A percentile compares a stretch with the other conserved stretches of the same genome.
Conservation (phyloP, 2,329 filamentous ascomycete genomes). For the Purpureocillium lavendulum region DNA sequence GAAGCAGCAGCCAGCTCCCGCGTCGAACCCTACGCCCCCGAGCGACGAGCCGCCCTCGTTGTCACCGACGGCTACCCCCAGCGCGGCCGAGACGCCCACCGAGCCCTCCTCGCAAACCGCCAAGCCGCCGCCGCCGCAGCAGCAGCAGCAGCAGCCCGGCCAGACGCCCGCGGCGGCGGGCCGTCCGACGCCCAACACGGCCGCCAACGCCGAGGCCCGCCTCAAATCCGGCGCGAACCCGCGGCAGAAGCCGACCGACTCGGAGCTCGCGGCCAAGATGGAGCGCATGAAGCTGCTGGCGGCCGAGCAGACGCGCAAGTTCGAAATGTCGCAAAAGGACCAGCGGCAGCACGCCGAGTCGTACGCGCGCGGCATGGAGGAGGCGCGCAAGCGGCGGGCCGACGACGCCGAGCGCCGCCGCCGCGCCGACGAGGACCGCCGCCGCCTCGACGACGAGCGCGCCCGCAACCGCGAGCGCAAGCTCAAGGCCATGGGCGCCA, state of each 20-base stretch:
- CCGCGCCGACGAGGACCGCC: slow-evolving; percentile 42
- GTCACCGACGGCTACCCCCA: too few species aligned
- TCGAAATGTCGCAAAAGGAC: slow-evolving; percentile 49
- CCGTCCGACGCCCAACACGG: slow-evolving; percentile 15
- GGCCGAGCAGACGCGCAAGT: slow-evolving; percentile 50
- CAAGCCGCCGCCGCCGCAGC: slow-evolving; percentile 20
- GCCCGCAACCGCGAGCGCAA: slow-evolving; percentile 53
- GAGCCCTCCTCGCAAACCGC: slow-evolving; percentile 14
- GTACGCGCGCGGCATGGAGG: slow-evolving; percentile 47
- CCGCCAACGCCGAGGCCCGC: slow-evolving; percentile 31
- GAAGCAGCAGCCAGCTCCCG: not conserved
- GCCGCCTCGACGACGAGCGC: slow-evolving; percentile 49
- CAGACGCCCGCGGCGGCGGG: slow-evolving; percentile 8
- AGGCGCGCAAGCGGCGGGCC: slow-evolving; percentile 40
- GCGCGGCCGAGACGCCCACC: too few species aligned
- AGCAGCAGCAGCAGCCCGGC: too few species aligned
- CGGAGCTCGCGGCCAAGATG: slow-evolving; percentile 51
- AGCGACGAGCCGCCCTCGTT: too few species aligned
- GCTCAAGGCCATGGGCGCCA: slow-evolving; percentile 46
- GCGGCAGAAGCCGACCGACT: slow-evolving; percentile 50
- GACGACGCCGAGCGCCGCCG: slow-evolving; percentile 44
- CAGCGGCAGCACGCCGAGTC: slow-evolving; percentile 46
- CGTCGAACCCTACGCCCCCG: too few species aligned
- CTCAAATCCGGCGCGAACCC: slow-evolving; percentile 49
- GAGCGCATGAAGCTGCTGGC: slow-evolving; percentile 50